Evolutionary conservation across 2,329 filamentous ascomycete genomes (phyloP), one percentile per base, ranked within the genome.

Genomic region (Verticillium isaacii): DNA sequence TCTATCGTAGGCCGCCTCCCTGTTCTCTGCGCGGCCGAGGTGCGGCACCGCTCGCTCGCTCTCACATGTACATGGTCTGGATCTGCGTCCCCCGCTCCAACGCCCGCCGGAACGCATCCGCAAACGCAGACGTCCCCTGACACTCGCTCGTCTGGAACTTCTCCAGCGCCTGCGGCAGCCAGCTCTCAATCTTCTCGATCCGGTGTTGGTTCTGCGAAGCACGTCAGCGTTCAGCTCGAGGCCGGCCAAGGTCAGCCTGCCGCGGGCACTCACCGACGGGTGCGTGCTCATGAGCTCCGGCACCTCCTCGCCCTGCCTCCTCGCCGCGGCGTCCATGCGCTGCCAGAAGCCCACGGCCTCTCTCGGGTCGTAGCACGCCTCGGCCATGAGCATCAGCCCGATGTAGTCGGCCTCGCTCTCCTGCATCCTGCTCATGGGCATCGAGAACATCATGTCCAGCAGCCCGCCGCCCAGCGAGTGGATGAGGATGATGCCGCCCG

Each of bases 331-430:
- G 65, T 89, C 85, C 87, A 92, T 91, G 58, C 87, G 76, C 70
- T 81, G 74, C 88, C 87, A 92, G 63, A 93, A 85, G 0, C 78
- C 79, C 54, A 89, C 78, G 0, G 90, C 90, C 63, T 86, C 85
- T 14, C 81, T 75, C 1, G 91, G 91, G 64, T 92, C 82, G 71
- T 90, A 93, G 75, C 91, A 93, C 32, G 88, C 89, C 75, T 91
- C 85, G 0, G 90, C 86, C 89, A 93, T 93, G 82, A 93, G 90
- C 82, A 93, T 86, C 37, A 93, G 74, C 0, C 91, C 91, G 57
- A 93, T 92, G 68, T 90, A 91, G 70, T 94, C 91, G 0, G 91
- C 91, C 76, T 94, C 90, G 57, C 81, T 85, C 79, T 90, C 91
- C 75, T 93, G 90, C 70, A 82, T 83, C 57, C 91, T 80, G 56